Evolutionary conservation across 306 rosid genomes (phyloP).

Genomic region (Cucurbita ficifolia): DNA sequence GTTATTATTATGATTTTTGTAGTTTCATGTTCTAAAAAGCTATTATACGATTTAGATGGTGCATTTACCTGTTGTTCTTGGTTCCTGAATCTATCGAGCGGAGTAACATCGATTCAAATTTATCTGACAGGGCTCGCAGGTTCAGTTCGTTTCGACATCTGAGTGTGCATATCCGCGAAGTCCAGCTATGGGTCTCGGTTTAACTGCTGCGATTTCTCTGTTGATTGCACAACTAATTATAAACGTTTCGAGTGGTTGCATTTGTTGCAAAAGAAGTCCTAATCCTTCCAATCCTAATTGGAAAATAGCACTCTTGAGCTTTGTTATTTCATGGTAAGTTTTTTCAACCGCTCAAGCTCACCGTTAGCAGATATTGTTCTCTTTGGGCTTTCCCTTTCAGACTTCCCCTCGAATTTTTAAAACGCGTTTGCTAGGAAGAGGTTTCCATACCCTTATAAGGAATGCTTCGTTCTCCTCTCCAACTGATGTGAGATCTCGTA

Average conservation of each 20-base stretch:
- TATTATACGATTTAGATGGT: neutral
- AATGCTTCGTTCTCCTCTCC: no score
- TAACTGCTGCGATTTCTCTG: conserved; percentile 64
- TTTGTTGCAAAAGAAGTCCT: conserved; percentile 60
- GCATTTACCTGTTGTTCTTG: neutral
- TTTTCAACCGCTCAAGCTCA: neutral
- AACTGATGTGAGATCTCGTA: no score
- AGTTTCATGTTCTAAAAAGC: neutral
- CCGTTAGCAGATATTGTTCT: no score
- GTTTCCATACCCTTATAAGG: no score
- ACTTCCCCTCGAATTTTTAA: no score
- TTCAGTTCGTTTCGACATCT: conserved; percentile 18
- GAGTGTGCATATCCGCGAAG: conserved; percentile 66
- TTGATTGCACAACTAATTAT: conserved; percentile 52
- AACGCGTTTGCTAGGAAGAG: no score
- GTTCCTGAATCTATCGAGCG: neutral
- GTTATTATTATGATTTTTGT: neutral
- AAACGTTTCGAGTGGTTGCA: conserved; percentile 63
- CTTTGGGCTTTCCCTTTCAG: no score
- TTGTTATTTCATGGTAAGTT: conserved; percentile 70
- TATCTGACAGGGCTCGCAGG: conserved; percentile 50
- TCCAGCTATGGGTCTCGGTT: conserved; percentile 83
- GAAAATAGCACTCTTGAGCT: conserved; percentile 58
- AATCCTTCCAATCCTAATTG: conserved; percentile 45
- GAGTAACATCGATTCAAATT: neutral